Evolutionary conservation across 108 stramenopile species (phyloP).

Genomic region (Cyclotella baltica): DNA sequence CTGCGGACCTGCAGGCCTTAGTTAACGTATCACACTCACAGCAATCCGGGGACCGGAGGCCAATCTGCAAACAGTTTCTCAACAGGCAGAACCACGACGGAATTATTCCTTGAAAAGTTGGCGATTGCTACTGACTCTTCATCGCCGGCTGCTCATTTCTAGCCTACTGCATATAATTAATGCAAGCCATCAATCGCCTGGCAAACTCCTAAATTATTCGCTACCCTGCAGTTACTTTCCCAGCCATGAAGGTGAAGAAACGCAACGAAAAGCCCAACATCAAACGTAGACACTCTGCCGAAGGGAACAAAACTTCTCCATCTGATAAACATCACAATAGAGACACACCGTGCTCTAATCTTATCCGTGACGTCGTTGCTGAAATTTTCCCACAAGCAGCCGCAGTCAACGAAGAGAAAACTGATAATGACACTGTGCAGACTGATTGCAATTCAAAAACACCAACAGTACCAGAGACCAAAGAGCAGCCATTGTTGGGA

Average conservation of each 20-base stretch:
- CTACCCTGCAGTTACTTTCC: neutral
- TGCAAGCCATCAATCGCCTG: too few relatives aligned
- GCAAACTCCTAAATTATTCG: too few relatives aligned
- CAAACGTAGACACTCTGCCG: neutral
- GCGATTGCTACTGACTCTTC: too few relatives aligned
- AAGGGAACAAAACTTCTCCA: neutral
- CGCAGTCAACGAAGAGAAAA: neutral
- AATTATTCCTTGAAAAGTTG: too few relatives aligned
- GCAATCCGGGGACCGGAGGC: too few relatives aligned
- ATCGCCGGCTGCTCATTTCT: neutral
- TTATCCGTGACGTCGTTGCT: neutral
- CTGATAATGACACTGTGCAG: neutral
- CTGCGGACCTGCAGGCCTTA: too few relatives aligned
- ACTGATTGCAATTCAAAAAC: neutral
- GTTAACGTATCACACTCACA: too few relatives aligned
- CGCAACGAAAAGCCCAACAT: slow-evolving; percentile 5
- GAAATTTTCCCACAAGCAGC: slow-evolving; percentile 7
- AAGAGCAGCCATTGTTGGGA: slow-evolving; percentile 10
- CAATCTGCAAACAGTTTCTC: too few relatives aligned
- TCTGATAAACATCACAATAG: slow-evolving; percentile 12
- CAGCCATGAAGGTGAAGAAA: slow-evolving; percentile 12
- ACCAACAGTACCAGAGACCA: neutral
- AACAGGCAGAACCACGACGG: too few relatives aligned
- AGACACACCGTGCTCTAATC: slow-evolving; percentile 4
- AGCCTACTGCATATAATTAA: neutral